phyloP scores from a whole-genome alignment of 2,329 filamentous ascomycete species.

The Penicillium olsonii region DNA sequence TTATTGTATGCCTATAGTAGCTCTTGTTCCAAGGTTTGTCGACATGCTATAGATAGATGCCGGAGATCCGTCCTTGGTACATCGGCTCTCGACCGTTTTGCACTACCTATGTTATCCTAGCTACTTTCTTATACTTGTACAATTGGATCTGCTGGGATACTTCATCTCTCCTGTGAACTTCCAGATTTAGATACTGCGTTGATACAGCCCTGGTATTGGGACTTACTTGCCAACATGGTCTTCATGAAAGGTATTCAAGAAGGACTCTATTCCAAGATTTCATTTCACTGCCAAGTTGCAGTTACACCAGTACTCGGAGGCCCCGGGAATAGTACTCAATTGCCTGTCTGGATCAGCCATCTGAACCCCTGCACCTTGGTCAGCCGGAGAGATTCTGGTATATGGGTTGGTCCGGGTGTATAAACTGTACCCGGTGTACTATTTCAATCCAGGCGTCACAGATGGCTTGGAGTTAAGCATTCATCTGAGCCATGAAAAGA shows the following conservation, averaged over 20 bases:
- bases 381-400: not conserved
- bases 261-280: constrained; percentile 1
- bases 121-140: not conserved
- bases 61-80: constrained; percentile 9
- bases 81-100: constrained; percentile 5
- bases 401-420: constrained; percentile 2
- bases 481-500: not conserved
- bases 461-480: constrained; percentile 5
- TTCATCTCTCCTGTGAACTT: not conserved
- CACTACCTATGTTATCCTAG: not conserved
- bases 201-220: not conserved
- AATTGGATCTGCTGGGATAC: not conserved
- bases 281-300: not conserved
- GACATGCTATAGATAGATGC: constrained; percentile 12
- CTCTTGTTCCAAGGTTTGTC: constrained; percentile 4
- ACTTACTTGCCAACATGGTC: not conserved
- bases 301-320: constrained; percentile 11
- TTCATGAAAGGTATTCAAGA: not conserved
- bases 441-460: constrained; percentile 1
- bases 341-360: not conserved
- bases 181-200: not conserved
- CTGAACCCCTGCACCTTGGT: constrained; percentile 3
- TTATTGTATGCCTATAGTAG: not conserved
- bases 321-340: constrained; percentile 5
- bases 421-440: not conserved